phyloP scores from a whole-genome alignment of 148 eudicot genomes.

The Cornus suecica region DNA sequence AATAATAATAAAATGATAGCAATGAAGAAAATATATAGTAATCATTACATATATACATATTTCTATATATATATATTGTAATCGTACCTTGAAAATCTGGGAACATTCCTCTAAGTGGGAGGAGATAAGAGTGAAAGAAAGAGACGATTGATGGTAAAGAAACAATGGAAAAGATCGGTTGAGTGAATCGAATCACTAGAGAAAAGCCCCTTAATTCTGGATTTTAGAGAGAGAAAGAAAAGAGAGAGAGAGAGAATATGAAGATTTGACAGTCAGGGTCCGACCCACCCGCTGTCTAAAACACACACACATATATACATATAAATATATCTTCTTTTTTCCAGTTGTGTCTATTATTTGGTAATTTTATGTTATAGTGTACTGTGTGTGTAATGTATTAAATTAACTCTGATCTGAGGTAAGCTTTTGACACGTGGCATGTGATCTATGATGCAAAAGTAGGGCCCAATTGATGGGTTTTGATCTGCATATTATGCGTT shows the following conservation, averaged over 20 bases:
- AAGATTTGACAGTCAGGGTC: constrained; percentile 71
- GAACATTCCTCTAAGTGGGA: constrained; percentile 37
- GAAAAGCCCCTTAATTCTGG: constrained; percentile 22
- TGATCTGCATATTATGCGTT: too few species aligned
- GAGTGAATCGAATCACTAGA: constrained; percentile 50
- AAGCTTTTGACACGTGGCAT: background rate
- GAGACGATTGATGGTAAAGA: constrained; percentile 20
- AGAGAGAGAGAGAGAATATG: constrained; percentile 42
- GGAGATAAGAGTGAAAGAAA: constrained; percentile 22
- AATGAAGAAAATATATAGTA: background rate
- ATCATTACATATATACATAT: background rate
- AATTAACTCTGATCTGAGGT: background rate
- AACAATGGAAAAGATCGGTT: constrained; percentile 42
- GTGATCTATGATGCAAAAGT: background rate
- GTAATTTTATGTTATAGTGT: background rate
- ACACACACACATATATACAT: too few species aligned
- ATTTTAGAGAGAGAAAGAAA: constrained; percentile 24
- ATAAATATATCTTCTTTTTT: background rate
- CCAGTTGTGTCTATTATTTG: background rate
- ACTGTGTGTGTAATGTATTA: too few species aligned
- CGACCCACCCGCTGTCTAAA: constrained; percentile 35
- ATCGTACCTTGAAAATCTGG: constrained; percentile 53
- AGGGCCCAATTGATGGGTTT: background rate
- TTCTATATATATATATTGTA: background rate
- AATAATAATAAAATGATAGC: background rate